Base-by-base conservation (phyloP, 2,329 filamentous ascomycete genomes). In the Mycosphaerella arachidis region DNA sequence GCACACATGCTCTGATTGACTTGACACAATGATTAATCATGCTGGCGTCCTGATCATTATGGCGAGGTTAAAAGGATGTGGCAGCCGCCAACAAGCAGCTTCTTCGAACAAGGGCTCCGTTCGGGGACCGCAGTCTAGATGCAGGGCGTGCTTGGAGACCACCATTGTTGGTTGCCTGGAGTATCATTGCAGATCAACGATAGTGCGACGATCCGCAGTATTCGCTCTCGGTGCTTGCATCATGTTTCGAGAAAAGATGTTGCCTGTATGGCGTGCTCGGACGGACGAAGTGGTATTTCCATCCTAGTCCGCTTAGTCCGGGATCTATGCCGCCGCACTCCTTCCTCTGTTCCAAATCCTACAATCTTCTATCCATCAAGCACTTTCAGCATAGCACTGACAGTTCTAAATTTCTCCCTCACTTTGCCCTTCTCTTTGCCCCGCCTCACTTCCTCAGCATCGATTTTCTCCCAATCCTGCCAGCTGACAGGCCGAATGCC, bases 401-500 rank as follows among this genome's bases (percentile, higher is more conserved):
- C 79, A 58, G 76, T 78, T 7, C 73, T 75, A 67, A 86, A 81
- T 72, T 88, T 88, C 74, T 93, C 90, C 65, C 94, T 84, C 68
- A 86, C 83, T 74, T 96, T 97, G 0, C 92, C 92, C 55, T 77
- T 81, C 51, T 72, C 72, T 61, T 79, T 75, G 0, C 94, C 94
- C 53, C 81, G 82, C 58, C 84, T 78, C 67, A 80, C 85, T 76
- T 99, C 94, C 3, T 82, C 86, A n/a, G 76, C 75, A 74, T 99
- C 92, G 63, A 99, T 97, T 64, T 78, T 86, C 74, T 85, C 79
- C 94, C 94, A 99, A 66, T 95, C 90, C 27, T 84, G 75, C 94
- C 94, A 99, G 52, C 81, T 84, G 18, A 97, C 87, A 13, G 85
- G 81, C 56, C 81, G 80, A 4, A 87, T 79, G 1, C 83, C 83